phyloP scores from a whole-genome alignment of 2,329 filamentous ascomycete genomes.

The Cercospora sp. region DNA sequence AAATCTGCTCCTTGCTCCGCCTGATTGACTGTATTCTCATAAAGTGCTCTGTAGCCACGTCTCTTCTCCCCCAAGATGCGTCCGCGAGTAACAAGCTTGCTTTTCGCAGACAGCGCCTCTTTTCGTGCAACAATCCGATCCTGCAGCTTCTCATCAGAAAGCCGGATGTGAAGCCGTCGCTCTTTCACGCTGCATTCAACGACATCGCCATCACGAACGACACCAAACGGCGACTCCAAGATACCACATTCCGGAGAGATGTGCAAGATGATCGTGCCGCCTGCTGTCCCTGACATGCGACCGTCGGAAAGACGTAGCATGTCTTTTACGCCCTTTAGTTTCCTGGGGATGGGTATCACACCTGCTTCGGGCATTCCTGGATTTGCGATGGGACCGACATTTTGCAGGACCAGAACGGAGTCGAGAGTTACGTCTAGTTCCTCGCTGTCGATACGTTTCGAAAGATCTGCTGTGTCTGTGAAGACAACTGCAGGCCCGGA shows the following conservation, averaged over 20 bases:
- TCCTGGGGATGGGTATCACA: slow-evolving; percentile 53
- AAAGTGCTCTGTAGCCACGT: slow-evolving; percentile 61
- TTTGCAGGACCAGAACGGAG: slow-evolving; percentile 51
- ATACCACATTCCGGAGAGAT: slow-evolving; percentile 54
- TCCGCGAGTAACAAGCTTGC: slow-evolving; percentile 19
- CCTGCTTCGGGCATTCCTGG: slow-evolving; percentile 57
- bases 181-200: slow-evolving; percentile 50
- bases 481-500: slow-evolving; percentile 52
- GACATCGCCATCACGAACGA: slow-evolving; percentile 51
- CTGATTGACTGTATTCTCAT: slow-evolving; percentile 60
- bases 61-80: slow-evolving; percentile 13
- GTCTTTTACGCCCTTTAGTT: slow-evolving; percentile 52
- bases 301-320: slow-evolving; percentile 58
- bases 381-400: slow-evolving; percentile 53
- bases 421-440: slow-evolving; percentile 47
- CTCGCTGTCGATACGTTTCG: slow-evolving; percentile 49
- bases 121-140: slow-evolving; percentile 36
- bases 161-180: slow-evolving; percentile 45
- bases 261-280: slow-evolving; percentile 56
- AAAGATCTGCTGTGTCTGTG: slow-evolving; percentile 49
- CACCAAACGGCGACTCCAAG: slow-evolving; percentile 50
- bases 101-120: slow-evolving; percentile 25
- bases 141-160: slow-evolving; percentile 46
- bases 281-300: slow-evolving; percentile 57
- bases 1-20: slow-evolving; percentile 62